phyloP scores from a whole-genome alignment of 2,329 filamentous ascomycete species.

The Pseudovirgaria hyperparasitica region DNA sequence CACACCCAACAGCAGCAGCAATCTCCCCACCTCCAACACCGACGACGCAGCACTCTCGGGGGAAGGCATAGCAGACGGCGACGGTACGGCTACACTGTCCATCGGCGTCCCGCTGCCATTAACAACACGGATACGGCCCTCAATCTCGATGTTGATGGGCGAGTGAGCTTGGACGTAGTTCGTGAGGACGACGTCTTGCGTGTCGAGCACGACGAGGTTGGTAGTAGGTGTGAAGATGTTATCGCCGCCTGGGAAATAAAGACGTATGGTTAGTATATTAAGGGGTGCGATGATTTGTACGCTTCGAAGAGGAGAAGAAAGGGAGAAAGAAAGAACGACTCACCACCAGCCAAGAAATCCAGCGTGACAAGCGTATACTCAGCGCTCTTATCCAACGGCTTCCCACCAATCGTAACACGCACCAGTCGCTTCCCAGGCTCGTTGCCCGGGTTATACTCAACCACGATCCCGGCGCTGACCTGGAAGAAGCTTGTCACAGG shows the following conservation, averaged over 20 bases:
- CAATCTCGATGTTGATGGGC: conserved; percentile 38
- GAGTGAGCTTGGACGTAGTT: conserved; percentile 36
- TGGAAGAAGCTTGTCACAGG: conserved; percentile 48
- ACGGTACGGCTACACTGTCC: no score
- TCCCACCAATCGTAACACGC: conserved; percentile 36
- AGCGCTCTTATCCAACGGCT: conserved; percentile 32
- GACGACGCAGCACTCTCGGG: no score
- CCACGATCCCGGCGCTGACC: conserved; percentile 42
- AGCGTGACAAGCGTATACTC: conserved; percentile 48
- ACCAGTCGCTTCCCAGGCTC: conserved; percentile 39
- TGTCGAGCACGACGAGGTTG: conserved; percentile 37
- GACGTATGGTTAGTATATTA: background rate
- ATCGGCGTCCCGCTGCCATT: conserved; percentile 7
- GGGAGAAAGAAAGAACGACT: background rate
- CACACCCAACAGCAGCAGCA: no score
- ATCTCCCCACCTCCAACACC: no score
- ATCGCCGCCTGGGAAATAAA: conserved; percentile 37
- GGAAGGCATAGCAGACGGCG: no score
- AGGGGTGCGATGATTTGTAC: background rate
- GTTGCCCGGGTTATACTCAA: conserved; percentile 44
- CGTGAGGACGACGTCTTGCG: conserved; percentile 41
- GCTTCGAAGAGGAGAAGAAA: background rate
- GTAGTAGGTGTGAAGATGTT: conserved; percentile 39
- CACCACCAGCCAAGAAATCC: conserved; percentile 44
- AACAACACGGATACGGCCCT: conserved; percentile 32